phyloP scores from a whole-genome alignment of 1,284 basidiomycete species.

The Agroathelia rolfsii region DNA sequence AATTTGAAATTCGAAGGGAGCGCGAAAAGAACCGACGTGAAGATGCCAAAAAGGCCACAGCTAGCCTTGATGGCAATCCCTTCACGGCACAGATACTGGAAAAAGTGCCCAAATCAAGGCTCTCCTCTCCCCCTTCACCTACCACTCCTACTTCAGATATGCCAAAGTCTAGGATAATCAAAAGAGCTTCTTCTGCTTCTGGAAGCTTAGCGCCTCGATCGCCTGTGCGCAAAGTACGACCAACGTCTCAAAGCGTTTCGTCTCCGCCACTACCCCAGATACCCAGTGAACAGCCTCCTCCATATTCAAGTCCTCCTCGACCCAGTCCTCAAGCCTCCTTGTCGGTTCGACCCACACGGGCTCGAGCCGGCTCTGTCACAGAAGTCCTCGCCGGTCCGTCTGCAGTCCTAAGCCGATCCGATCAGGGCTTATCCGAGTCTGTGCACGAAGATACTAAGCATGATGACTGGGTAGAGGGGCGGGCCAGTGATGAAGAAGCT shows the following conservation, averaged over 20 bases:
- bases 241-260: constrained; percentile 26
- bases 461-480: constrained; percentile 54
- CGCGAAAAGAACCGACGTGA: constrained; percentile 57
- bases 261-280: constrained; percentile 15
- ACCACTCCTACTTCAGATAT: constrained; percentile 21
- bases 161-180: constrained; percentile 24
- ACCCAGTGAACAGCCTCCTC: constrained; percentile 20
- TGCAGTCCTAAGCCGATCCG: constrained; percentile 24
- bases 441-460: constrained; percentile 31
- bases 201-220: too few relatives aligned
- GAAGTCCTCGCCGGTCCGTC: constrained; percentile 44
- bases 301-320: constrained; percentile 18
- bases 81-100: constrained; percentile 28
- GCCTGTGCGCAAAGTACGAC: constrained; percentile 15
- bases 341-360: constrained; percentile 21
- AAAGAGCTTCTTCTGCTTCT: constrained; percentile 17
- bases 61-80: constrained; percentile 14
- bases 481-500: constrained; percentile 71
- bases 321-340: constrained; percentile 13
- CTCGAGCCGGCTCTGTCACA: constrained; percentile 46
- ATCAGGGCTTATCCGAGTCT: constrained; percentile 16
- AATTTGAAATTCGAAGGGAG: constrained; percentile 66
- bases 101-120: constrained; percentile 33
- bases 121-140: constrained; percentile 35
- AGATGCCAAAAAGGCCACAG: constrained; percentile 41